Evolutionary conservation across 2,329 filamentous ascomycete genomes (phyloP).

Genomic region (Metarhizium brunneum): DNA sequence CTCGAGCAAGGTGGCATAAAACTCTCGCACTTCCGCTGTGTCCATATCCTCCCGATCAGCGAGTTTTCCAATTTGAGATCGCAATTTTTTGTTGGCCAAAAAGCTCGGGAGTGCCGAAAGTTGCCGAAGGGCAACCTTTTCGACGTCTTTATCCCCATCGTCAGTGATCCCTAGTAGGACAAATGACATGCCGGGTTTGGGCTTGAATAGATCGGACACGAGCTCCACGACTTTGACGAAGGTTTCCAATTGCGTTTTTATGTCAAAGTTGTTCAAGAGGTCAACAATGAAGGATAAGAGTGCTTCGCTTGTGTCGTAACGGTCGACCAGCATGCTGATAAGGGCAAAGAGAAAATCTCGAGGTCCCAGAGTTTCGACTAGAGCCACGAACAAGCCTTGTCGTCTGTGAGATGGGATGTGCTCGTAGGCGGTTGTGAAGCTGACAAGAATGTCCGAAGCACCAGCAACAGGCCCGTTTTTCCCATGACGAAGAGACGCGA

Average conservation of each 20-base stretch:
- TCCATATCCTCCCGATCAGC: conserved; percentile 57
- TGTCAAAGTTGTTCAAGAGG: conserved; percentile 62
- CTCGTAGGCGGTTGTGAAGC: conserved; percentile 93
- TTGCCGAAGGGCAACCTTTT: conserved; percentile 43
- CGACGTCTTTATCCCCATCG: conserved; percentile 36
- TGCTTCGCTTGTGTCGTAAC: conserved; percentile 68
- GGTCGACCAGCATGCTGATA: conserved; percentile 81
- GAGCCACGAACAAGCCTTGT: conserved; percentile 70
- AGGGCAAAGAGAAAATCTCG: conserved; percentile 84
- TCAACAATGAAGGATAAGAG: conserved; percentile 68
- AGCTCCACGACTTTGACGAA: conserved; percentile 70
- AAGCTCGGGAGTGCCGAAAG: conserved; percentile 48
- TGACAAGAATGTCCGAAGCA: conserved; percentile 82
- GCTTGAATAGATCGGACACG: conserved; percentile 63
- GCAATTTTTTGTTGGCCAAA: conserved; percentile 48
- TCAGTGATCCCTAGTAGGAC: conserved; percentile 55
- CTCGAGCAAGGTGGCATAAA: conserved; percentile 62
- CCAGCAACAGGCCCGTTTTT: conserved; percentile 70
- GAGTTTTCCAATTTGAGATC: conserved; percentile 44
- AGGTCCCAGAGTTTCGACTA: conserved; percentile 76
- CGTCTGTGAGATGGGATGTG: conserved; percentile 86
- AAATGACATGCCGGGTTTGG: conserved; percentile 65
- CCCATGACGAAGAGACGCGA: conserved; percentile 73
- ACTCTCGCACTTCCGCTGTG: conserved; percentile 53
- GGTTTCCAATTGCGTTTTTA: conserved; percentile 68